Evolutionary conservation across 208 protist genomes (phyloP).

Genomic region (Trypanosoma melophagium): DNA sequence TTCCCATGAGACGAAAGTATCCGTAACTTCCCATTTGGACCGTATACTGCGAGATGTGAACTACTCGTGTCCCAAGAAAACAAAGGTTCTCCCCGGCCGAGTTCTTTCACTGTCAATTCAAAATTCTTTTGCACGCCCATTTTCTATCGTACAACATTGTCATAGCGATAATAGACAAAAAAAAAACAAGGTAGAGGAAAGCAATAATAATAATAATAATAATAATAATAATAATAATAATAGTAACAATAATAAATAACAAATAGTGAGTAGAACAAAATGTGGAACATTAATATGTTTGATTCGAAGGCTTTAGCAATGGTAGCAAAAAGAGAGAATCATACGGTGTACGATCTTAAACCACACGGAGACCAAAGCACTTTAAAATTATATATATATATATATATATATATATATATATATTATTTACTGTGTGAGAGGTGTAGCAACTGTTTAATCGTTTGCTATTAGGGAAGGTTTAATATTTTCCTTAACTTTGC

Average conservation of each 20-base stretch:
- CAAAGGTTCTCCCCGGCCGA: conserved; percentile 68
- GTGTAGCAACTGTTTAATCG: conserved; percentile 1
- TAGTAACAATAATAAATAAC: too few relatives aligned
- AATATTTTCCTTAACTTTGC: conserved; percentile 2
- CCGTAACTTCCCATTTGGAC: conserved; percentile 75
- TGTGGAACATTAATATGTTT: too few relatives aligned
- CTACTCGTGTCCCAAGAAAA: conserved; percentile 78
- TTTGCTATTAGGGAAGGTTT: conserved; percentile 1
- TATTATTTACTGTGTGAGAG: not conserved
- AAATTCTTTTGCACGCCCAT: conserved; percentile 85
- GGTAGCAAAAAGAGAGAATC: too few relatives aligned
- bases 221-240: not conserved
- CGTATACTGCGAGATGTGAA: conserved; percentile 71
- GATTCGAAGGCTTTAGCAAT: too few relatives aligned
- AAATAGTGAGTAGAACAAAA: too few relatives aligned
- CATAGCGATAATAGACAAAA: conserved; percentile 7
- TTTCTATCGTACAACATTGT: not conserved
- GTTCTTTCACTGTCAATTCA: conserved; percentile 42
- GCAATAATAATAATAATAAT: conserved; percentile 6
- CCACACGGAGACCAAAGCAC: conserved; percentile 6
- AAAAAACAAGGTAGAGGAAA: conserved; percentile 4
- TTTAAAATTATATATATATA: conserved; percentile 17
- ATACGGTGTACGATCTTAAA: not conserved
- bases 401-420: conserved; percentile 20
- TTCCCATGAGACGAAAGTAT: conserved; percentile 81